Conservation (phyloP, 345 rosid species). For the Eucalyptus regnans region DNA sequence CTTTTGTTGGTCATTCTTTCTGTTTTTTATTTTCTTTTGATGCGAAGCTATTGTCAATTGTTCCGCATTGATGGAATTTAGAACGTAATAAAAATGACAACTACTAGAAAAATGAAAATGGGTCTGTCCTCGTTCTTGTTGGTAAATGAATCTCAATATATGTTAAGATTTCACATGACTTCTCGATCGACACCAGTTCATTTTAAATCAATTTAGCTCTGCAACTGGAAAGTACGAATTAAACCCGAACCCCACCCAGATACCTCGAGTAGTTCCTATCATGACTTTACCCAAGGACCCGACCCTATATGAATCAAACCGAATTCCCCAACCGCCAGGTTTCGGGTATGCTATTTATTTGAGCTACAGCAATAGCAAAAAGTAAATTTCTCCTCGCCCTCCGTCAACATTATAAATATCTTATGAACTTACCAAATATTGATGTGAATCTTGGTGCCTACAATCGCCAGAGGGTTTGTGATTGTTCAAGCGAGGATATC, state of each 20-base stretch:
- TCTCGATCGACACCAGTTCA: neutral
- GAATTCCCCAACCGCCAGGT: neutral
- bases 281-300: neutral
- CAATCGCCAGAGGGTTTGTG: neutral
- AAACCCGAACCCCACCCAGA: neutral
- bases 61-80: neutral
- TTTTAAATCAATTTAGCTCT: neutral
- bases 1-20: neutral
- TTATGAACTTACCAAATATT: neutral
- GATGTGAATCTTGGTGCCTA: neutral
- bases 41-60: neutral
- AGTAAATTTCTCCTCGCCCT: accelerated
- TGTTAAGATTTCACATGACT: neutral
- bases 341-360: neutral
- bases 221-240: neutral
- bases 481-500: neutral
- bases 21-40: neutral
- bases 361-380: neutral
- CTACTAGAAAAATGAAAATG: neutral
- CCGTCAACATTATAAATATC: neutral
- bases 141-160: neutral
- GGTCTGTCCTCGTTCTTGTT: neutral
- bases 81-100: neutral
- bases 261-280: neutral
- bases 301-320: neutral